Conservation (phyloP, 1,284 basidiomycete genomes). For the Termitomyces sp. region DNA sequence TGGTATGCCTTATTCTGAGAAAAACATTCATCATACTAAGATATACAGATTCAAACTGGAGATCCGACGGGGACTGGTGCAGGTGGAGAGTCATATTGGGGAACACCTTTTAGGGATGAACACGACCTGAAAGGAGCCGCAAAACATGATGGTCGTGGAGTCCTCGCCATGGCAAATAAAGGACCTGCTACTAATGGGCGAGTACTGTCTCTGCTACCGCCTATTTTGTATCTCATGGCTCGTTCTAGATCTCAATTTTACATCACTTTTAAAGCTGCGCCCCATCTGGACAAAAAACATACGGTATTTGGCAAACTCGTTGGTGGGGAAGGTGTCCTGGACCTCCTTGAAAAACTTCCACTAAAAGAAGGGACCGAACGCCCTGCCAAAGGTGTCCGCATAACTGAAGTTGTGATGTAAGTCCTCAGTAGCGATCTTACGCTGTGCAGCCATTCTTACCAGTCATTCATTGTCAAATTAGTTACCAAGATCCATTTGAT, state of each 20-base stretch:
- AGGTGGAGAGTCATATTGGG: slow-evolving; percentile 94
- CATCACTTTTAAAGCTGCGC: slow-evolving; percentile 77
- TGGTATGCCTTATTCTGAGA: slow-evolving; percentile 50
- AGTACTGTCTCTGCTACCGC: slow-evolving; percentile 19
- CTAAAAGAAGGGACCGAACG: slow-evolving; percentile 82
- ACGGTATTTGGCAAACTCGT: slow-evolving; percentile 97
- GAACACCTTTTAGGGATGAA: slow-evolving; percentile 92
- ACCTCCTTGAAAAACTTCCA: slow-evolving; percentile 78
- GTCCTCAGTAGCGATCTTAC: slow-evolving; percentile 22
- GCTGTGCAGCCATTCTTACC: slow-evolving; percentile 4
- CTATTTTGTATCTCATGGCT: neutral
- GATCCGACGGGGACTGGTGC: slow-evolving; percentile 95
- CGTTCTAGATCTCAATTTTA: slow-evolving; percentile 79
- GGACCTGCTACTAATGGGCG: slow-evolving; percentile 81
- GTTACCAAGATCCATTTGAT: slow-evolving; percentile 83
- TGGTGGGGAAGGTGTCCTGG: slow-evolving; percentile 87
- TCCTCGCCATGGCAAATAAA: slow-evolving; percentile 89
- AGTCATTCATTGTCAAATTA: slow-evolving; percentile 23
- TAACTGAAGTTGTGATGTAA: slow-evolving; percentile 74
- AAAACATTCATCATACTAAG: neutral
- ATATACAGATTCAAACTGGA: slow-evolving; percentile 80
- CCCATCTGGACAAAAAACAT: slow-evolving; percentile 82
- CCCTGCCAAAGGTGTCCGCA: slow-evolving; percentile 78
- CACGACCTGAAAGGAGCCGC: slow-evolving; percentile 80
- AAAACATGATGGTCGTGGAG: slow-evolving; percentile 78